phyloP scores from a whole-genome alignment of 257 asterid species.

The Ajuga chamaepitys region DNA sequence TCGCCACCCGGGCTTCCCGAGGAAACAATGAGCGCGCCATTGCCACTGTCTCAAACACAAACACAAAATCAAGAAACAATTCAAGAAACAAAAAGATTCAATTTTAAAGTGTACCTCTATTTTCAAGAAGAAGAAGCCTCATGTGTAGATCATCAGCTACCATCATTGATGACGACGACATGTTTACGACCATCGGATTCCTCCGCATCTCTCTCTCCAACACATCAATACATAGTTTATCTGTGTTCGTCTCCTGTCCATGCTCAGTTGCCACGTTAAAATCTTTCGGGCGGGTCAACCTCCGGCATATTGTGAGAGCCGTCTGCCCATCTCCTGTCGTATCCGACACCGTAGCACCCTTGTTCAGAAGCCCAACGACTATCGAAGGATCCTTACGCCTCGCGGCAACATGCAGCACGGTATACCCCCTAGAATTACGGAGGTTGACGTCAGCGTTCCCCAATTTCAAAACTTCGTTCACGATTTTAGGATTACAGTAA shows the following conservation, averaged over 20 bases:
- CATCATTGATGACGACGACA: constrained; percentile 41
- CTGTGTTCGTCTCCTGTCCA: constrained; percentile 66
- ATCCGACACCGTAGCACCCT: constrained; percentile 57
- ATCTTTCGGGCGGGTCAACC: constrained; percentile 75
- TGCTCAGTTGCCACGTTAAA: constrained; percentile 41
- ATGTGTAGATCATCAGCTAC: constrained; percentile 73
- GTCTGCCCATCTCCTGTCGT: constrained; percentile 58
- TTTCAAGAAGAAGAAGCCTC: constrained; percentile 77
- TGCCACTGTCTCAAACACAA: constrained; percentile 44
- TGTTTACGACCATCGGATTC: constrained; percentile 51
- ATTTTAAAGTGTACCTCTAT: constrained; percentile 46
- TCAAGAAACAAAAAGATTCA: background rate
- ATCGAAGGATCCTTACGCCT: constrained; percentile 71
- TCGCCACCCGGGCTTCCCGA: constrained; percentile 70
- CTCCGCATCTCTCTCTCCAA: constrained; percentile 61
- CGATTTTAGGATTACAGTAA: constrained; percentile 64
- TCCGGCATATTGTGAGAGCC: constrained; percentile 57
- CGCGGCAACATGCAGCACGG: constrained; percentile 86
- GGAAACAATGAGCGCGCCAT: constrained; percentile 83
- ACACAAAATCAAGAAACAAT: background rate
- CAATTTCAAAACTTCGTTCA: constrained; percentile 51
- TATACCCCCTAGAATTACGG: constrained; percentile 54
- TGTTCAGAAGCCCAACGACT: constrained; percentile 40
- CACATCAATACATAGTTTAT: constrained; percentile 66
- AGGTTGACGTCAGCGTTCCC: constrained; percentile 55